phyloP scores from a whole-genome alignment of 2,329 filamentous ascomycete species.

The Teratosphaeria epicoccoides region DNA sequence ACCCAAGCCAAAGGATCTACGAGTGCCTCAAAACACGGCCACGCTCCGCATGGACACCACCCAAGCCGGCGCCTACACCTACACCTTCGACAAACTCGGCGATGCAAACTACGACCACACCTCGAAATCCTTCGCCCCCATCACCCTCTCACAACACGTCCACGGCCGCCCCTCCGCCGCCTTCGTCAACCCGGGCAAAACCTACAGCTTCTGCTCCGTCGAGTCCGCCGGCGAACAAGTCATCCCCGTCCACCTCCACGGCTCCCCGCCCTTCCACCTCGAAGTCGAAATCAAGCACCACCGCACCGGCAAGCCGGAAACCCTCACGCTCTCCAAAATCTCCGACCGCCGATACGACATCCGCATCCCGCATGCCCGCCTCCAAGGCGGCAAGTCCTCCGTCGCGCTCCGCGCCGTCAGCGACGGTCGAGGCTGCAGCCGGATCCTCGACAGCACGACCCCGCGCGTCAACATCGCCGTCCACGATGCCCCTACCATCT shows the following conservation, averaged over 20 bases:
- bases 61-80: conserved; percentile 73
- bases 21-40: conserved; percentile 64
- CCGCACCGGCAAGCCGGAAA: conserved; percentile 65
- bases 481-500: conserved; percentile 84
- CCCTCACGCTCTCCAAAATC: conserved; percentile 72
- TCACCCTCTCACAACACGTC: conserved; percentile 71
- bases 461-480: conserved; percentile 83
- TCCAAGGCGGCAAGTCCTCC: conserved; percentile 81
- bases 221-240: conserved; percentile 68
- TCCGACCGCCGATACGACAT: conserved; percentile 64
- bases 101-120: conserved; percentile 79
- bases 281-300: conserved; percentile 93
- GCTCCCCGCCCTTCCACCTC: conserved; percentile 75
- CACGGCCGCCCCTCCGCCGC: conserved; percentile 71
- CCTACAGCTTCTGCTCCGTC: conserved; percentile 89
- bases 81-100: conserved; percentile 70
- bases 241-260: conserved; percentile 77
- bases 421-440: conserved; percentile 76
- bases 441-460: conserved; percentile 53
- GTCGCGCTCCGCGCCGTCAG: conserved; percentile 83
- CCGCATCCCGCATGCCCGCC: conserved; percentile 69
- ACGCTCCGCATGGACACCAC: conserved; percentile 77
- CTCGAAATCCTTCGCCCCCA: conserved; percentile 50
- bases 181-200: conserved; percentile 79
- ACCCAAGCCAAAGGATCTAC: conserved; percentile 57